Base-by-base conservation (phyloP, 176 grass and related monocot species). In the Hordeum vulgare region DNA sequence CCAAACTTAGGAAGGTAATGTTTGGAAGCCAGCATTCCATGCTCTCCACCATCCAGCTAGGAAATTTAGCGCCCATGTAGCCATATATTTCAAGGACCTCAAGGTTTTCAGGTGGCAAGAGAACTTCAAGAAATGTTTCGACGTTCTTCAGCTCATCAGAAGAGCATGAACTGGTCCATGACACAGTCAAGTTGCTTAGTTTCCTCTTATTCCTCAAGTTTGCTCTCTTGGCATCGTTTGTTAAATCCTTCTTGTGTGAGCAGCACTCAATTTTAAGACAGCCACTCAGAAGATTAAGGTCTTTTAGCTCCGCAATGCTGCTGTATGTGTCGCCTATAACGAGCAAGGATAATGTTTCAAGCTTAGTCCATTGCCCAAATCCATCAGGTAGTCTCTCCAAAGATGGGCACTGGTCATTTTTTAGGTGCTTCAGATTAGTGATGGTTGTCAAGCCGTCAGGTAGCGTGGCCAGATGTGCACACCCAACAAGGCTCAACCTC, bases 341-440 rank as follows among this genome's bases (percentile, higher is more conserved):
- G 74, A 88, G 82, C 35, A 86, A 29, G 40, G 91, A 86, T 17
- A 93, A 79, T 39, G 66, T 90, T 76, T 90, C 73, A 33, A 94
- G 91, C 45, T 86, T 94, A 34, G 36, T 79, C 61, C 89, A 87
- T 60, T 33, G 53, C 44, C 81, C 79, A 57, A 90, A 77, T 63
- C 85, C 91, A 77, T 18, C 11, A 37, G 91, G 88, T 20, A 90
- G 29, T 17, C 80, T 66, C 35, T 28, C 40, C 49, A 94, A 79
- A 59, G 78, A 72, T 44, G 0, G 20, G 27, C 88, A 94, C 28
- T 86, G 20, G 29, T 81, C 66, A 68, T 85, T 90, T 70, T 71
- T 74, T 9, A 90, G 41, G 71, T 82, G 77, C 21, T 82, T 85
- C 49, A 94, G 79, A 74, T 86, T 83, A 1, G 24, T 83, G 37